Conservation (phyloP, 768 basidiomycete genomes). For the Podaxis sp. region DNA sequence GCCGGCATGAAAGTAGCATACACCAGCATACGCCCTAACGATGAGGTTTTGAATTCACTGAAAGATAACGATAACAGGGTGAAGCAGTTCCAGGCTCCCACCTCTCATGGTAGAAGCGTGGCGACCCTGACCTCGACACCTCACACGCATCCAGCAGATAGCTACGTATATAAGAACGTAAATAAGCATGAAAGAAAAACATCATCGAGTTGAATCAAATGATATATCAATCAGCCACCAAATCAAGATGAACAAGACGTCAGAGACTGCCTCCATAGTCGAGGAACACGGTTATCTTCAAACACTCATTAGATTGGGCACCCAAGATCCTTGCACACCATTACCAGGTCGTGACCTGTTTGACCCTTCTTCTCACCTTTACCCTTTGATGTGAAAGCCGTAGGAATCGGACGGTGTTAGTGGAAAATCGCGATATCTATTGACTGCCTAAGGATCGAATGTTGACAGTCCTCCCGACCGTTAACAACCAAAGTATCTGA, state of each 20-base stretch:
- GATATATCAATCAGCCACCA: too few relatives aligned
- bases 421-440: constrained; percentile 18
- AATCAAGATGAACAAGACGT: too few relatives aligned
- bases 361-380: not conserved
- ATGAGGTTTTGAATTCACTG: not conserved
- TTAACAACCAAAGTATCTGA: too few relatives aligned
- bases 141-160: not conserved
- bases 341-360: not conserved
- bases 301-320: not conserved
- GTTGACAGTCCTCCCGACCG: too few relatives aligned
- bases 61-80: not conserved
- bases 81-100: not conserved
- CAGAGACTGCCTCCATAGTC: too few relatives aligned
- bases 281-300: not conserved
- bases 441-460: not conserved
- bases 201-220: not conserved
- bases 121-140: not conserved
- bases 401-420: constrained; percentile 14
- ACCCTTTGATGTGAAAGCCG: constrained; percentile 5
- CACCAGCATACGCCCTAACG: not conserved
- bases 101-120: not conserved
- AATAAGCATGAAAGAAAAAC: not conserved
- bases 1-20: not conserved
- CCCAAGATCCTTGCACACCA: not conserved
- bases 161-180: not conserved